Evolutionary conservation across 345 rosid genomes (phyloP).

Genomic region (Brassica incana): DNA sequence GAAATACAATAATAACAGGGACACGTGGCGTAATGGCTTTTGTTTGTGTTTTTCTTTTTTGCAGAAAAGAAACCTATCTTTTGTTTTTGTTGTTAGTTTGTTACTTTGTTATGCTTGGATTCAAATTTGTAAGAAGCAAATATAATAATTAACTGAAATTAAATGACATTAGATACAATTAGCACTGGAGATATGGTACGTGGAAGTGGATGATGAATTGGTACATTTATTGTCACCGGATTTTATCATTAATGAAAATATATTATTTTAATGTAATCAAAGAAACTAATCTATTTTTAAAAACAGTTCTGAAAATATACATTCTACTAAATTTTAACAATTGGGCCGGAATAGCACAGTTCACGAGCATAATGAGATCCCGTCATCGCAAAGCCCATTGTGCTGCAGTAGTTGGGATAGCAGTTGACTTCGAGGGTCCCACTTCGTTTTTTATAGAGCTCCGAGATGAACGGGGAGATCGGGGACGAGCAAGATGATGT

Average conservation of each 20-base stretch:
- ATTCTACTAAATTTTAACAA: neutral
- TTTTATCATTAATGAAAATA: neutral
- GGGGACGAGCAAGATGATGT: constrained; percentile 56
- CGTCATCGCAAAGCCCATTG: constrained; percentile 5
- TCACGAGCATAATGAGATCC: neutral
- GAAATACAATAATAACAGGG: neutral
- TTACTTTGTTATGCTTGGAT: neutral
- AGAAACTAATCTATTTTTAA: neutral
- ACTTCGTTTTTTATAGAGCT: neutral
- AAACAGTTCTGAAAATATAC: neutral
- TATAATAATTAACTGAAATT: neutral
- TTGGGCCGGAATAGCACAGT: neutral
- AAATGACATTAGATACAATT: neutral
- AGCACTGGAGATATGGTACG: neutral
- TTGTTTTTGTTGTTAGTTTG: neutral
- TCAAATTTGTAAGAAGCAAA: neutral
- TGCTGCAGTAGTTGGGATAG: neutral
- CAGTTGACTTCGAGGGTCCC: neutral
- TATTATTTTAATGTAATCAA: neutral
- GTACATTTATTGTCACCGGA: neutral
- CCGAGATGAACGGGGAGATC: constrained; percentile 2
- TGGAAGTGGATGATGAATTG: neutral
- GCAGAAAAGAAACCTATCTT: neutral
- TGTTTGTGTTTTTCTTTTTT: neutral
- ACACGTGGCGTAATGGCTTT: neutral